These are phyloP conservation scores for Lolium rigidum DNA, from an alignment of 176 grass and related monocot species.

Conservation along the genomic window DNA sequence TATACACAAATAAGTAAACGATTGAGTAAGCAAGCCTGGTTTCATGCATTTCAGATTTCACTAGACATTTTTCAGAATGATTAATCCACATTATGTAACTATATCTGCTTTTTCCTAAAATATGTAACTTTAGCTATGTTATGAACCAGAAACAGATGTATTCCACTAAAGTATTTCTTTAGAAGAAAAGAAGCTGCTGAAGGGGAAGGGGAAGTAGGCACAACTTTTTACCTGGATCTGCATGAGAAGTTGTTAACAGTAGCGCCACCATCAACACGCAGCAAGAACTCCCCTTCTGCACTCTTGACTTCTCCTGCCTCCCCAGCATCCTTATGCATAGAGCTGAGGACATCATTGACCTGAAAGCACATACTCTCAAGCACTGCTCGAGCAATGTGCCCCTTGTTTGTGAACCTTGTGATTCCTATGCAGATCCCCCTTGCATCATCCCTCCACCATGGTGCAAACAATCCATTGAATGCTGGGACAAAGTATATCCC, in stretches of 20 bases:
- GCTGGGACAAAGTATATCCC: conserved; percentile 91
- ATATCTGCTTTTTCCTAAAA: no score
- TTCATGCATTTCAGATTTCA: no score
- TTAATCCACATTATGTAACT: no score
- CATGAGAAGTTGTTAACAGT: conserved; percentile 92
- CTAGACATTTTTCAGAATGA: no score
- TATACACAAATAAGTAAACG: neutral
- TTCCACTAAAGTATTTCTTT: conserved; percentile 2
- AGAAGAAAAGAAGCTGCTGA: neutral
- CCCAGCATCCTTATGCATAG: conserved; percentile 92
- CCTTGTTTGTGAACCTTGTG: conserved; percentile 88
- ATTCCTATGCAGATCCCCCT: conserved; percentile 82
- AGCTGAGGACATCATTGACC: conserved; percentile 89
- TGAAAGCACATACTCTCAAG: conserved; percentile 96
- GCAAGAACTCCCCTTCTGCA: conserved; percentile 65
- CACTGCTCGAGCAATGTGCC: conserved; percentile 78
- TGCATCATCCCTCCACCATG: conserved; percentile 94
- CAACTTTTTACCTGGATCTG: conserved; percentile 72
- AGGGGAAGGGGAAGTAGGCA: conserved; percentile 37
- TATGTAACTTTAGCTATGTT: no score
- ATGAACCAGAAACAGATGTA: neutral
- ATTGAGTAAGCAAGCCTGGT: neutral
- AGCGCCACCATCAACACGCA: conserved; percentile 90
- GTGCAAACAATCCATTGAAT: conserved; percentile 90
- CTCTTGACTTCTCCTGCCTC: conserved; percentile 63